These are phyloP conservation scores for Apiospora hydei DNA, from an alignment of 2,329 filamentous ascomycete genomes.

Conservation along the genomic window DNA sequence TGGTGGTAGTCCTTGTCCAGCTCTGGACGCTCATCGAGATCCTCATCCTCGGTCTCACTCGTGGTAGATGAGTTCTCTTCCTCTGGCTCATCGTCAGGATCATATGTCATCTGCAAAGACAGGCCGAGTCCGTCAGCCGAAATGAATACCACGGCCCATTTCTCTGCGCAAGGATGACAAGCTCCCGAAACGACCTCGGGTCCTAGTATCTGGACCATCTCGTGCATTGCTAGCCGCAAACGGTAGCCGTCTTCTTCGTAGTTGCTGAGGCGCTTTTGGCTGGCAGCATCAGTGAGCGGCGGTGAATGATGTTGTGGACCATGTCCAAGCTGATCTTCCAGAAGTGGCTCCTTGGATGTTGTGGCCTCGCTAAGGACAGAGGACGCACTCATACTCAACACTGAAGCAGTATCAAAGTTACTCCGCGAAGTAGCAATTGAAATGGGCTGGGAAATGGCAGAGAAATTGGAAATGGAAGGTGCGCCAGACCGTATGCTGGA, in stretches of 20 bases:
- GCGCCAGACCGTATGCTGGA: constrained; percentile 71
- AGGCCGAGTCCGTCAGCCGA: constrained; percentile 75
- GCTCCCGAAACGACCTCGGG: constrained; percentile 69
- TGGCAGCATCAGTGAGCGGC: constrained; percentile 53
- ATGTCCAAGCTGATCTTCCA: constrained; percentile 61
- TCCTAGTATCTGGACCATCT: constrained; percentile 73
- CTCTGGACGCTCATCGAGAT: constrained; percentile 65
- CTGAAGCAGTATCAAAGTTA: constrained; percentile 71
- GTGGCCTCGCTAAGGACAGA: constrained; percentile 75
- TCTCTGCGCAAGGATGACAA: constrained; percentile 81
- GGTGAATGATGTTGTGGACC: constrained; percentile 64
- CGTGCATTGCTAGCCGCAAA: constrained; percentile 72
- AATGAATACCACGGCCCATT: constrained; percentile 84
- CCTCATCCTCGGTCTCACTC: constrained; percentile 69
- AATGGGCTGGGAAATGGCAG: constrained; percentile 70
- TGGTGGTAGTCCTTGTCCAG: constrained; percentile 83
- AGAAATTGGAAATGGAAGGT: constrained; percentile 74
- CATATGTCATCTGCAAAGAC: constrained; percentile 76
- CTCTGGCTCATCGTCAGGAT: constrained; percentile 69
- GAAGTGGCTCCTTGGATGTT: constrained; percentile 68
- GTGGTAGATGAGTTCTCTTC: constrained; percentile 68
- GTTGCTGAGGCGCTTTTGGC: constrained; percentile 53
- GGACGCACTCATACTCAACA: constrained; percentile 75
- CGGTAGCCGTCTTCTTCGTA: constrained; percentile 72
- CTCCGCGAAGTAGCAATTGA: constrained; percentile 65